Evolutionary conservation across 2,329 filamentous ascomycete species (phyloP).

Genomic region (Colletotrichum lindemuthianum): DNA sequence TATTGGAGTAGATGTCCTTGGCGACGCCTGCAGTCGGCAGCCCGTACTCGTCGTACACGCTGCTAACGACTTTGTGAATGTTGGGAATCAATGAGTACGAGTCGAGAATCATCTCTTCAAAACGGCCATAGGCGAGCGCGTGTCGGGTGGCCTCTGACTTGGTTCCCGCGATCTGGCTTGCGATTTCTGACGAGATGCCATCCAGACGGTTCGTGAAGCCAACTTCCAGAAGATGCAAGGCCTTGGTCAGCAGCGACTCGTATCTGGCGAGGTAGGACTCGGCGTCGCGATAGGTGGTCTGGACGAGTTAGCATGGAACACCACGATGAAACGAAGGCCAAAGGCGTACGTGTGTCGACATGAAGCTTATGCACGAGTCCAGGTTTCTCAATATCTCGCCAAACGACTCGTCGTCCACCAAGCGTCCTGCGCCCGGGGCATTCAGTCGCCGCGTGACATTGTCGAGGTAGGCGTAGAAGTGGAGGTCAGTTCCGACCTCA

Average conservation of each 20-base stretch:
- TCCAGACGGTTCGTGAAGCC: slow-evolving; percentile 64
- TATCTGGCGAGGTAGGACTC: slow-evolving; percentile 90
- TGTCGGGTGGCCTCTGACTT: slow-evolving; percentile 69
- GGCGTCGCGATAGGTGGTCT: slow-evolving; percentile 87
- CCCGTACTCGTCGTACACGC: slow-evolving; percentile 63
- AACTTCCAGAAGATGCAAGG: slow-evolving; percentile 69
- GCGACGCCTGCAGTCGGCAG: slow-evolving; percentile 55
- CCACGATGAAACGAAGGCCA: accelerated
- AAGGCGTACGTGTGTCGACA: slow-evolving; percentile 81
- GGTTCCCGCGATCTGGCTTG: slow-evolving; percentile 62
- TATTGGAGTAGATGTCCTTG: slow-evolving; percentile 63
- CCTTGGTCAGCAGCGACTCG: slow-evolving; percentile 78
- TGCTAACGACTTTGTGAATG: slow-evolving; percentile 61
- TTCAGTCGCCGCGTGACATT: slow-evolving; percentile 90
- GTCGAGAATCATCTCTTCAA: slow-evolving; percentile 66
- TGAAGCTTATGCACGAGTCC: slow-evolving; percentile 92
- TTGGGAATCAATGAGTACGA: slow-evolving; percentile 67
- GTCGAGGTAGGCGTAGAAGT: slow-evolving; percentile 94
- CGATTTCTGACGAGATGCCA: slow-evolving; percentile 63
- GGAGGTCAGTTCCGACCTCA: slow-evolving; percentile 87
- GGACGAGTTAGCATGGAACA: slow-evolving; percentile 1
- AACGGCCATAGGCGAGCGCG: slow-evolving; percentile 68
- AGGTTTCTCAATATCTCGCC: slow-evolving; percentile 87
- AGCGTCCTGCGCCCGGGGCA: slow-evolving; percentile 85
- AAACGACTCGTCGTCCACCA: slow-evolving; percentile 87